Base-by-base conservation (phyloP, 495 filamentous ascomycete genomes). In the Aspergillus hancockii region DNA sequence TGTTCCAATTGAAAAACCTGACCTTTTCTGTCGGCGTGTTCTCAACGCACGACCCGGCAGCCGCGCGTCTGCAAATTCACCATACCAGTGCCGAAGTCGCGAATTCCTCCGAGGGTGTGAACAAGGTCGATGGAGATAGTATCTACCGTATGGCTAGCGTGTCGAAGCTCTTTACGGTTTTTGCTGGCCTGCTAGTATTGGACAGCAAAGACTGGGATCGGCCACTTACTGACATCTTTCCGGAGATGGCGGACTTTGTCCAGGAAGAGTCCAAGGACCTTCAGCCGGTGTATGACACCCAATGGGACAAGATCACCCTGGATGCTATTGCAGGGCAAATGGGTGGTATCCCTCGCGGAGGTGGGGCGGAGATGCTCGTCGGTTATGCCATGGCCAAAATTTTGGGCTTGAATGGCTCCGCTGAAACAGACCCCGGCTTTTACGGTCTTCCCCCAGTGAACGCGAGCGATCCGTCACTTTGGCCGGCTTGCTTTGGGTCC, bases 91-190 rank as follows among this genome's bases (percentile, higher is more conserved):
- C 61, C 18, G 60, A 63, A 43, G 43, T 59, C 18, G 43, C 21
- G 0, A 63, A 58, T 23, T 50, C 63, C 8, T 38, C 72, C 14
- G 46, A 71, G 4, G 79, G 78, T 0, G 68, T 66, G n/a, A 67
- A 67, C 3, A 71, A 69, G 46, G 74, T 84, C 19, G 72, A 79
- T 60, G 72, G 63, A 8, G 63, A 83, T 50, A 79, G 73, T 4
- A 72, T 85, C 19, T 84, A 81, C 60, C 73, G 77, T 12, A 61
- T 83, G 9, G 82, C 77, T 9, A 84, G 80, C 54, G 65, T 83
- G 31, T 79, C 79, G 0, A 85, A 85, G 56, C 67, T 84, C 19
- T 73, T 83, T 51, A 75, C 81, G 0, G 74, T 75, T 0, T 72
- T 80, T 19, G 71, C 74, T 1, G 56, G 77, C 0, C 63, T 84